These are phyloP conservation scores for Rhodotorula babjevae DNA, from an alignment of 768 basidiomycete species.

Conservation along the genomic window DNA sequence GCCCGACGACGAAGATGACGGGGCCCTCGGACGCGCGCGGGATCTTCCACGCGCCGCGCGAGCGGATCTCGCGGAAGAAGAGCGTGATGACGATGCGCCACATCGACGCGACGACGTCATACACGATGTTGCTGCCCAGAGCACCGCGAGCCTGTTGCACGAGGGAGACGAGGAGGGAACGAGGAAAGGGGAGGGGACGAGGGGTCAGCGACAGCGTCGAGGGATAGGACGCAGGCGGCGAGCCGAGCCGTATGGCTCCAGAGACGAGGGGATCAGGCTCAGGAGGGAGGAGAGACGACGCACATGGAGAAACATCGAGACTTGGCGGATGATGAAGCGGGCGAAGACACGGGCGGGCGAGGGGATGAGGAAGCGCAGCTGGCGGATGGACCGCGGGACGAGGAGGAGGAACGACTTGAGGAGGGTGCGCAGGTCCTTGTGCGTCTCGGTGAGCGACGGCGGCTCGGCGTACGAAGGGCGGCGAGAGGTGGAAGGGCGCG, in stretches of 20 bases:
- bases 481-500: neutral
- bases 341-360: constrained; percentile 17
- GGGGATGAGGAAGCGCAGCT: constrained; percentile 33
- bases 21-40: constrained; percentile 68
- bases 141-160: neutral
- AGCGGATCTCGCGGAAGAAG: constrained; percentile 93
- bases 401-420: constrained; percentile 39
- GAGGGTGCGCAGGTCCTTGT: constrained; percentile 36
- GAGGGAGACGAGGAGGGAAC: too few relatives aligned
- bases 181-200: too few relatives aligned
- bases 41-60: constrained; percentile 89
- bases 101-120: constrained; percentile 74
- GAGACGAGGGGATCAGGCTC: too few relatives aligned
- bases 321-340: constrained; percentile 24
- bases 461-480: neutral
- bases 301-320: constrained; percentile 39
- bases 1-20: constrained; percentile 86
- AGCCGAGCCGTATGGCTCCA: too few relatives aligned
- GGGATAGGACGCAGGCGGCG: too few relatives aligned
- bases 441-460: constrained; percentile 28
- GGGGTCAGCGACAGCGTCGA: too few relatives aligned
- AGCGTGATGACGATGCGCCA: constrained; percentile 82
- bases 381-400: constrained; percentile 33
- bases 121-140: constrained; percentile 47
- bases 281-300: too few relatives aligned